Base-by-base conservation (phyloP, 176 grass and related monocot species). In the Carex littledalei region DNA sequence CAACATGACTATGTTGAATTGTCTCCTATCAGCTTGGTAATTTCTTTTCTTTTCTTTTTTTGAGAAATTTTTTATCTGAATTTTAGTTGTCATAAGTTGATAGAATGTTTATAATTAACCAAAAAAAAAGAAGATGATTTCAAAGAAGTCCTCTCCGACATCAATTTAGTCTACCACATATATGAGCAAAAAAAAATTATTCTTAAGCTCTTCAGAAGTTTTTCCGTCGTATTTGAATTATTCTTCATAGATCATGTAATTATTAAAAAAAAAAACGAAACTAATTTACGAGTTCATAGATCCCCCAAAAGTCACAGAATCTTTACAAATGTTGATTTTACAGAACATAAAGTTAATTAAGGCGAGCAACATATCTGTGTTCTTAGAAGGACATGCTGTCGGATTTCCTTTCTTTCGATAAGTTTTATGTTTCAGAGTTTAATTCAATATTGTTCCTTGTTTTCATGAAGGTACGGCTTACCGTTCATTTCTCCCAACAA, bases 1-100 rank as follows among this genome's bases (percentile, higher is more conserved):
- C 91, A 95, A 92, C 88, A 99, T 94, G 96, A 94, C 96, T 77
- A 84, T 95, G 76, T 92, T 99, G 85, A 99, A 99, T 87, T 99
- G 96, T 87, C 96, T 99, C 84, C 91, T 99, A 75, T 95, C 93
- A 3, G 96, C 93, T 20, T 95, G 96, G 96, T 95, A 89, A 82
- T 81, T 81, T 61, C 13, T 24, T 74, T 22, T 43, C 39, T 43
- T 43, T 43, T 43, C 15, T 43, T 22, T 56, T 24, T 55, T 22
- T 54, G 22, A 76, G 29, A 32, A 54, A 43, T 54, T 54, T 20
- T 86, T 10, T 41, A 63, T 1, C 13, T 81, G 57, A 21, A 63
- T 82, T 67, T 47, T 49, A 26, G 2, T 47, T 61, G 54, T 18
- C 22, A 17, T 47, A 83, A 83, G 62, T 52, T 29, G n/a, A 0